Base-by-base conservation (phyloP, 768 basidiomycete species). In the Amanita pseudoporphyria region DNA sequence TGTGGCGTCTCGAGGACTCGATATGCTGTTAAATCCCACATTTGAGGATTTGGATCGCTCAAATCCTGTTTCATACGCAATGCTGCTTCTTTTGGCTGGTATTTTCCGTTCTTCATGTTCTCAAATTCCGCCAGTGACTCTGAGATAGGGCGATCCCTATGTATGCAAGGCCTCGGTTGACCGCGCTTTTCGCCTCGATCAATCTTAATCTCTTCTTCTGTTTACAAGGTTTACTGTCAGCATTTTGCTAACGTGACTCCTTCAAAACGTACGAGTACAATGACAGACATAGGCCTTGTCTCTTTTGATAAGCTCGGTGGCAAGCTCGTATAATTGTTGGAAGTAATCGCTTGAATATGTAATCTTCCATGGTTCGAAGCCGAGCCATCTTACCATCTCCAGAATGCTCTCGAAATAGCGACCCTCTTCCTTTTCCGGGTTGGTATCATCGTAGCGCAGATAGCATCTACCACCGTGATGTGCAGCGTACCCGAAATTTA, bases 271-370 rank as follows among this genome's bases (percentile, higher is more conserved):
- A 97, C 95, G 89, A 58, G 88, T 87, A 64, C 95, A 98, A 62
- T 95, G 87, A 60, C 93, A 96, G 1, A 98, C 82, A 69, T 98
- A 99, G 6, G 88, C 96, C 67, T 90, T 89, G 57, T 88, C 92
- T 22, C 89, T 74, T 64, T 81, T 82, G 54, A 93, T 94, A 45
- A 98, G 69, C 60, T 94, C 84, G 14, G 89, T 75, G 1, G 94
- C 96, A 26, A 97, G 74, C 5, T 84, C 83, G 58, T 92, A 87
- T 19, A 99, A 70, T 59, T 82, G 70, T 49, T 85, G 77, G 63
- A 99, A 99, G 67, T 99, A 89, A 66, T 98, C 95, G 61, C 92
- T 96, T 42, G 95, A 97, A 67, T 98, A 98, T 3, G 96, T 98
- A 72, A 99, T 93, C 67, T 90, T 90, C 89, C 88, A 98, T 3